phyloP scores from a whole-genome alignment of 176 grass and related monocot genomes.

The Tillandsia leiboldiana region DNA sequence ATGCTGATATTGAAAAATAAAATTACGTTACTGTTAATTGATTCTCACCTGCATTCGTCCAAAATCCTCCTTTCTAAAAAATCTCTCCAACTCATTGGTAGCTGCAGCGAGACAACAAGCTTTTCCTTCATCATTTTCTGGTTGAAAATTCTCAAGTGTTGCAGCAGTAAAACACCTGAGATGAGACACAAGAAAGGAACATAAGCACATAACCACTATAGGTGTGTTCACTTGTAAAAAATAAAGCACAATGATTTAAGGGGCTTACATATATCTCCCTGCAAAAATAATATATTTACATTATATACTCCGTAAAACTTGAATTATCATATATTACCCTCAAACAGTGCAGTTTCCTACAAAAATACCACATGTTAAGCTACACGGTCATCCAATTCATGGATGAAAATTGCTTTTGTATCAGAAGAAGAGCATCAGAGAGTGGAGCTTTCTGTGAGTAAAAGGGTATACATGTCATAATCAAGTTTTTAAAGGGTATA shows the following conservation, averaged over 20 bases:
- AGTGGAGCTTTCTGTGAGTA: too few relatives aligned
- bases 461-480: too few relatives aligned
- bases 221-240: too few relatives aligned
- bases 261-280: not conserved
- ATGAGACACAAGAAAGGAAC: not conserved
- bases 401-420: too few relatives aligned
- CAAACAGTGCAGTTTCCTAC: too few relatives aligned
- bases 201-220: too few relatives aligned
- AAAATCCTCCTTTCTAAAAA: constrained; percentile 97
- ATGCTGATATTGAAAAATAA: not conserved
- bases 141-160: constrained; percentile 57
- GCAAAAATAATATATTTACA: not conserved
- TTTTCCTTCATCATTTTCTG: constrained; percentile 56
- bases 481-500: too few relatives aligned
- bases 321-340: too few relatives aligned
- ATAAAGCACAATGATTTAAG: too few relatives aligned
- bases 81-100: constrained; percentile 67
- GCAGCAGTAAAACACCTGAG: constrained; percentile 67
- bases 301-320: not conserved
- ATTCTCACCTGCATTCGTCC: constrained; percentile 68
- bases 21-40: not conserved
- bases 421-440: too few relatives aligned
- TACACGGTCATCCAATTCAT: too few relatives aligned
- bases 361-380: too few relatives aligned
- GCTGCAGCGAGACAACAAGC: constrained; percentile 53